Percentiles rank a stretch among this genome's conserved stretches.
Evolutionary conservation across 257 asterid species (phyloP).

Genomic region (Solanum infundibuliforme): DNA sequence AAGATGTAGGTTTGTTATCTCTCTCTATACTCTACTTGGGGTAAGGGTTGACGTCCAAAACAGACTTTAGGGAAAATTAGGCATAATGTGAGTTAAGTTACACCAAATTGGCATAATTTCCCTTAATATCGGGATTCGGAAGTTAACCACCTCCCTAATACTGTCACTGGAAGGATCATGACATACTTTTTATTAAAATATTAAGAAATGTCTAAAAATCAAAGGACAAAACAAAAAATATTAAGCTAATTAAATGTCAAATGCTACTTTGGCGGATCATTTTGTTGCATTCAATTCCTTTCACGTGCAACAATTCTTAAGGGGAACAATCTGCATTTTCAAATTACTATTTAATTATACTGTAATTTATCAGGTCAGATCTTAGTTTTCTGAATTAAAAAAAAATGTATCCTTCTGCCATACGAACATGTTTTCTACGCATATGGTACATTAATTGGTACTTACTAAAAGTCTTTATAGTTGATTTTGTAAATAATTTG

Average conservation of each 20-base stretch:
- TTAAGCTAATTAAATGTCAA: background rate
- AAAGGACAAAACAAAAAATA: background rate
- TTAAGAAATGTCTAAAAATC: background rate
- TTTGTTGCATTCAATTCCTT: constrained; percentile 8
- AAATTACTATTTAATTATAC: background rate
- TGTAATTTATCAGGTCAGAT: background rate
- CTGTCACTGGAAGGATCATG: background rate
- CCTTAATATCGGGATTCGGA: background rate
- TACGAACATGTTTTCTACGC: constrained; percentile 1
- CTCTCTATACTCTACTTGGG: background rate
- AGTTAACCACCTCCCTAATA: background rate
- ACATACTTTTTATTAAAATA: background rate
- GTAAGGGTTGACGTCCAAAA: background rate
- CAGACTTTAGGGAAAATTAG: background rate
- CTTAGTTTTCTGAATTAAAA: background rate
- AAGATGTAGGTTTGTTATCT: background rate
- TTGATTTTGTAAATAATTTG: background rate
- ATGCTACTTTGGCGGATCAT: constrained; percentile 1
- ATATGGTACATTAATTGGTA: background rate
- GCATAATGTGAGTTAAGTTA: background rate
- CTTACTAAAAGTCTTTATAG: background rate
- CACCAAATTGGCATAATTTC: background rate
- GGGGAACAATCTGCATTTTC: background rate
- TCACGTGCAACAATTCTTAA: constrained; percentile 15
- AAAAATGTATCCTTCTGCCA: background rate